These are phyloP conservation scores for Wickerhamiella musiphila DNA, from an alignment of 805 yeast genomes.

Conservation along the genomic window DNA sequence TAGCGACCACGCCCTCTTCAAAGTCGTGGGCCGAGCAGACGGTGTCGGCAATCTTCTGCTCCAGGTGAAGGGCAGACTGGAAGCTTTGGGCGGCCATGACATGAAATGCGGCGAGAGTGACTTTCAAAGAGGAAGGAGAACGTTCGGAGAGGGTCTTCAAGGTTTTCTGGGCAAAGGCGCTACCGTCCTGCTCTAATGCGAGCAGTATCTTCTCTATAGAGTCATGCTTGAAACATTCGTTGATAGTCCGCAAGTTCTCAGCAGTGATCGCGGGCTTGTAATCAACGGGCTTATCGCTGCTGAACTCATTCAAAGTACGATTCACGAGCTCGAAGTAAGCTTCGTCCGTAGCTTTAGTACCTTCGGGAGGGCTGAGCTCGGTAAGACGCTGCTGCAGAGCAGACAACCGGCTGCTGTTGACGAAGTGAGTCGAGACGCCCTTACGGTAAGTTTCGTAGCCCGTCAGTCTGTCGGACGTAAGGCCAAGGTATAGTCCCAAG, in stretches of 20 bases:
- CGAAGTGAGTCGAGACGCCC: slow-evolving; percentile 85
- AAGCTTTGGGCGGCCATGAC: slow-evolving; percentile 41
- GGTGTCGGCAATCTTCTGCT: slow-evolving; percentile 60
- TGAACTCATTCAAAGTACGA: slow-evolving; percentile 63
- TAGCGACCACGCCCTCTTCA: slow-evolving; percentile 30
- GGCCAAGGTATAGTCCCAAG: slow-evolving; percentile 68
- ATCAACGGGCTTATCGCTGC: slow-evolving; percentile 26
- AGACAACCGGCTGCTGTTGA: slow-evolving; percentile 45
- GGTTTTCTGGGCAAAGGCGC: slow-evolving; percentile 48
- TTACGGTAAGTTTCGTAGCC: slow-evolving; percentile 70
- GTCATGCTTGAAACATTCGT: slow-evolving; percentile 40
- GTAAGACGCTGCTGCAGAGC: slow-evolving; percentile 50
- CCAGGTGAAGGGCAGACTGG: slow-evolving; percentile 50
- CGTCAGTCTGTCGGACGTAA: slow-evolving; percentile 62
- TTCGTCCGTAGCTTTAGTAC: slow-evolving; percentile 9
- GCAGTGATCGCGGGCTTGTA: slow-evolving; percentile 36
- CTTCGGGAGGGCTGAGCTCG: slow-evolving; percentile 29
- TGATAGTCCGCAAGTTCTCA: slow-evolving; percentile 47
- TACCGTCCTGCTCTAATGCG: slow-evolving; percentile 35
- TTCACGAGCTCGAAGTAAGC: slow-evolving; percentile 35
- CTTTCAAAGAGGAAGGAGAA: slow-evolving; percentile 64
- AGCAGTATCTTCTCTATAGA: slow-evolving; percentile 37
- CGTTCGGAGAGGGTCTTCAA: slow-evolving; percentile 40
- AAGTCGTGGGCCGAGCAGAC: slow-evolving; percentile 52
- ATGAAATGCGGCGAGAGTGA: slow-evolving; percentile 51